Percentiles rank a stretch among this genome's conserved stretches.
Conservation (phyloP, 2,329 filamentous ascomycete species). For the Macrophomina tecta region DNA sequence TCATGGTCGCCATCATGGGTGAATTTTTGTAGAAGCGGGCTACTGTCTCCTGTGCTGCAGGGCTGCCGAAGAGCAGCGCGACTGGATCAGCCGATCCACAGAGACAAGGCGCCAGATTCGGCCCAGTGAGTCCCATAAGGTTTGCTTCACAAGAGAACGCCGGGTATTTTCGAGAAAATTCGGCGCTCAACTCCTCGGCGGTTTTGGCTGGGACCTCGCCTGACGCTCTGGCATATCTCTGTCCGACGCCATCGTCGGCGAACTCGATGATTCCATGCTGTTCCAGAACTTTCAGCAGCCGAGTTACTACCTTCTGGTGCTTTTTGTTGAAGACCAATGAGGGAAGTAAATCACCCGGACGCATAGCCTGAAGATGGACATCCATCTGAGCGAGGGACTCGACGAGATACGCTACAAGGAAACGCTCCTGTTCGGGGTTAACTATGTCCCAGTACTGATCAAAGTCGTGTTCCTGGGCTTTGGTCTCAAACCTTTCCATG, state of each 20-base stretch:
- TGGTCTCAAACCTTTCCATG: background rate
- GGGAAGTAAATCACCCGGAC: background rate
- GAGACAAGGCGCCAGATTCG: constrained; percentile 31
- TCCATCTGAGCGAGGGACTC: background rate
- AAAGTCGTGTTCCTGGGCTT: background rate
- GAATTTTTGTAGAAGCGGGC: constrained; percentile 32
- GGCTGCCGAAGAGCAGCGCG: constrained; percentile 32
- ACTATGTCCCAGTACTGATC: background rate
- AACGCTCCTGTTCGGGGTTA: background rate
- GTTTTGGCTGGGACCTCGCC: background rate
- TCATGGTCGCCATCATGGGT: constrained; percentile 33
- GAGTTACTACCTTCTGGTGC: background rate
- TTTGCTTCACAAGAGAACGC: background rate
- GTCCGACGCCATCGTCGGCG: no score
- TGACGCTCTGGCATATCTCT: no score
- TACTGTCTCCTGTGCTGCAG: constrained; percentile 29
- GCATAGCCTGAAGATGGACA: background rate
- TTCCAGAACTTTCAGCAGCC: no score
- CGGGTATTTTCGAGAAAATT: background rate
- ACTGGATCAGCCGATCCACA: constrained; percentile 30
- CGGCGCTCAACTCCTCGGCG: background rate
- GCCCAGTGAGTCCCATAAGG: background rate
- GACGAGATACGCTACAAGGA: background rate
- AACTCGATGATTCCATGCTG: no score
- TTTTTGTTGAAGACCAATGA: background rate